Conservation (phyloP, 441 rosid genomes). For the Gossypium davidsonii region DNA sequence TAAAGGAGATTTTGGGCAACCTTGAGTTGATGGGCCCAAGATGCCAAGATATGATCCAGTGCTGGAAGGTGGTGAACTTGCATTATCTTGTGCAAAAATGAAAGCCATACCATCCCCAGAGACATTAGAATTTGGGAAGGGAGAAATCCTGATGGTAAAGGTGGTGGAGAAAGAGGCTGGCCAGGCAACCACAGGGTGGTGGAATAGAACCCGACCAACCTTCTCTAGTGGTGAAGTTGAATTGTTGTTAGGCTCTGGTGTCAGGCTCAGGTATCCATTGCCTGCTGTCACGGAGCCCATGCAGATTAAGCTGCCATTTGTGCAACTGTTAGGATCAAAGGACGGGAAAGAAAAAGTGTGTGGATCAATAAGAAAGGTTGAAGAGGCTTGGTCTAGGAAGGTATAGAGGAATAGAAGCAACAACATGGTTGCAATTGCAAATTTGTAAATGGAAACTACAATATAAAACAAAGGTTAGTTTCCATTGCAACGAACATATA, state of each 20-base stretch:
- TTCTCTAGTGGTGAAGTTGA: constrained; percentile 11
- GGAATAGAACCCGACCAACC: constrained; percentile 28
- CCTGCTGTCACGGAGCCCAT: constrained; percentile 17
- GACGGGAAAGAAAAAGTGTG: constrained; percentile 20
- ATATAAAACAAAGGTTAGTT: neutral
- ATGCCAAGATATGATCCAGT: constrained; percentile 34
- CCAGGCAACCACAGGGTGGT: constrained; percentile 29
- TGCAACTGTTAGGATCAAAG: constrained; percentile 19
- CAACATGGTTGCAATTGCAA: constrained; percentile 10
- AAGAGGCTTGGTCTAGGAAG: constrained; percentile 16
- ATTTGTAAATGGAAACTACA: neutral
- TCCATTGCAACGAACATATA: neutral
- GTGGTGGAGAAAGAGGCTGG: constrained; percentile 28
- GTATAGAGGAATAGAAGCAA: constrained; percentile 7
- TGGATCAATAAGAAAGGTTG: neutral
- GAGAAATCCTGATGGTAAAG: constrained; percentile 31
- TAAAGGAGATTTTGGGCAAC: neutral
- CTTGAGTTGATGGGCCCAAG: constrained; percentile 26
- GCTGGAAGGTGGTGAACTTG: constrained; percentile 23
- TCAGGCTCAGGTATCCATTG: constrained; percentile 24
- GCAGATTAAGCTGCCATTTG: constrained; percentile 21
- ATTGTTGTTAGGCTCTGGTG: constrained; percentile 18
- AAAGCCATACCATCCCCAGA: constrained; percentile 38
- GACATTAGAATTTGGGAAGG: neutral
- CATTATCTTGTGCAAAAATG: constrained; percentile 24